phyloP scores from a whole-genome alignment of 345 rosid species.

The Balakata baccata region DNA sequence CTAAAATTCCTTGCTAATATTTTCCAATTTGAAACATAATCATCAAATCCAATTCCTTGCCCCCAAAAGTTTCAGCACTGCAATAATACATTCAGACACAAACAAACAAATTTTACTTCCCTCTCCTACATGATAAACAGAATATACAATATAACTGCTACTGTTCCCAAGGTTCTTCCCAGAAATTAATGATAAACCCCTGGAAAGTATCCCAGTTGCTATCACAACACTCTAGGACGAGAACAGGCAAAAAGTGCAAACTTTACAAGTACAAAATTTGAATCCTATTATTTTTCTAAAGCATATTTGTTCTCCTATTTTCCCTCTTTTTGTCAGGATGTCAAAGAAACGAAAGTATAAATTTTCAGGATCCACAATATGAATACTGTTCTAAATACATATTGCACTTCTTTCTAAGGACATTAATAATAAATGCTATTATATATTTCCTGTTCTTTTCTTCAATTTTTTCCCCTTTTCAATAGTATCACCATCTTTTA shows the following conservation, averaged over 20 bases:
- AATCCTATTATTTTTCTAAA: not conserved
- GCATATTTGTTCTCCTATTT: not conserved
- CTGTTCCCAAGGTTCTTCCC: not conserved
- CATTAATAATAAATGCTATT: not conserved
- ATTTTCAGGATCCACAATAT: not conserved
- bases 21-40: not conserved
- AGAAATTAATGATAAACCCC: not conserved
- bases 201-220: not conserved
- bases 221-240: not conserved
- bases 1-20: not conserved
- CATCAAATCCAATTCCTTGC: not conserved
- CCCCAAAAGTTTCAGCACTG: not conserved
- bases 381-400: not conserved
- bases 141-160: not conserved
- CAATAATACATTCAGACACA: not conserved
- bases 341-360: not conserved
- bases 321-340: not conserved
- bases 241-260: not conserved
- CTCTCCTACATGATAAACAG: not conserved
- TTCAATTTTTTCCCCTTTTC: not conserved
- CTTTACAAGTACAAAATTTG: not conserved
- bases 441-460: no score
- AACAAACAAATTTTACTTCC: not conserved
- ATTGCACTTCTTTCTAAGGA: not conserved
- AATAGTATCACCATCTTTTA: not conserved